Conservation (phyloP, 2,329 filamentous ascomycete species). For the Pseudopithomyces chartarum region DNA sequence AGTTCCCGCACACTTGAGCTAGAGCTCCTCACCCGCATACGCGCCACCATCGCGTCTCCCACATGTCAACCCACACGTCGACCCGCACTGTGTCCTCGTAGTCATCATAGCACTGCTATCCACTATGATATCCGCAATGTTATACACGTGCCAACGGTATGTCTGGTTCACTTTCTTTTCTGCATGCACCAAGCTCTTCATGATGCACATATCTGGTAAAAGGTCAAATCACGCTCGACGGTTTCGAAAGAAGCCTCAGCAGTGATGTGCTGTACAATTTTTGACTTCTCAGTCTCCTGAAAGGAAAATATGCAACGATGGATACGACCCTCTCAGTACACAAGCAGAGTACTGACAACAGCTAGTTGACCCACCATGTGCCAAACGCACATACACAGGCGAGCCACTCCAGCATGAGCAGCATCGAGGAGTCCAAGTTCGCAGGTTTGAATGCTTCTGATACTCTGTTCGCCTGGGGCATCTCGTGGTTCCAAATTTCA, state of each 20-base stretch:
- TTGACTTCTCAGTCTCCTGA: constrained; percentile 13
- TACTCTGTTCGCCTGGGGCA: constrained; percentile 40
- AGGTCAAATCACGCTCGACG: constrained; percentile 39
- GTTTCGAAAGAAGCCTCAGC: constrained; percentile 33
- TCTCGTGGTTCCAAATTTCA: constrained; percentile 52
- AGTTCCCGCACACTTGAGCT: neutral
- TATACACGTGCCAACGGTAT: neutral
- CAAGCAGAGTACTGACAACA: too few relatives aligned
- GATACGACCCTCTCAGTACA: too few relatives aligned
- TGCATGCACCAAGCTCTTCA: constrained; percentile 14
- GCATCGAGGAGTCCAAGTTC: constrained; percentile 64
- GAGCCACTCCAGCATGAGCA: constrained; percentile 69
- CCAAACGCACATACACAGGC: constrained; percentile 67
- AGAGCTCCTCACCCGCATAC: neutral
- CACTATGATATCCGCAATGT: neutral
- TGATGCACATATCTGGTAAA: constrained; percentile 36
- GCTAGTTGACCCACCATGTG: constrained; percentile 50
- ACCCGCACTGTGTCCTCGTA: neutral
- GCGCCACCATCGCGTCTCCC: constrained; percentile 1
- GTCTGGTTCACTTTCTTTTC: neutral
- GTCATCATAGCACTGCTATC: neutral
- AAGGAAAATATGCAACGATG: neutral
- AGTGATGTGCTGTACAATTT: constrained; percentile 29
- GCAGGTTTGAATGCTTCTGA: constrained; percentile 55
- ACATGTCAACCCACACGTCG: neutral